Conservation (phyloP, 2,329 filamentous ascomycete species). For the Nigrospora sphaerica region DNA sequence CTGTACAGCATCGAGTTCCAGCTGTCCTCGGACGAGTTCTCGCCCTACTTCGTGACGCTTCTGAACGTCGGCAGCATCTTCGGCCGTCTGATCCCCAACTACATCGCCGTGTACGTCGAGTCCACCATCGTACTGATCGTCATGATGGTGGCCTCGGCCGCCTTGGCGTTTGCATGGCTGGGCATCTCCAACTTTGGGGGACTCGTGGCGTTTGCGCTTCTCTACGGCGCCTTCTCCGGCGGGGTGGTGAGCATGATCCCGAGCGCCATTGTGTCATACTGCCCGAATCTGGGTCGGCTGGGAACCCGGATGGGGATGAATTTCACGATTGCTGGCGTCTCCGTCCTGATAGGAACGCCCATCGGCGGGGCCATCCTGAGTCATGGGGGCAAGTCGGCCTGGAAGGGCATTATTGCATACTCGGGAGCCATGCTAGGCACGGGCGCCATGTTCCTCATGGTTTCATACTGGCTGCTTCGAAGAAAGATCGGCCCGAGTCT, state of each 20-base stretch:
- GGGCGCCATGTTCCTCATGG: constrained; percentile 12
- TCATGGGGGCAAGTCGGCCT: constrained; percentile 15
- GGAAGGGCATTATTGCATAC: constrained; percentile 25
- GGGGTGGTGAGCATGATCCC: constrained; percentile 25
- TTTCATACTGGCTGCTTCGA: constrained; percentile 12
- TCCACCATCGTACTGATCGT: constrained; percentile 27
- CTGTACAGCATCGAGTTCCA: constrained; percentile 14
- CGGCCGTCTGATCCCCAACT: constrained; percentile 28
- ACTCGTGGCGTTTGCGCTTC: constrained; percentile 6
- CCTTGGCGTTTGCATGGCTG: constrained; percentile 20
- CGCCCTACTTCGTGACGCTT: constrained; percentile 30
- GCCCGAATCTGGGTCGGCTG: constrained; percentile 14
- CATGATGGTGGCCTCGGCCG: constrained; percentile 21
- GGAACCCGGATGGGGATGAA: constrained; percentile 36
- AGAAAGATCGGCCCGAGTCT: not conserved
- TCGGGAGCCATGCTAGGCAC: constrained; percentile 19
- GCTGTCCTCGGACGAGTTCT: not conserved
- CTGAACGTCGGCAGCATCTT: constrained; percentile 30
- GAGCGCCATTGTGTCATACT: constrained; percentile 15
- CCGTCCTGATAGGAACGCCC: constrained; percentile 43
- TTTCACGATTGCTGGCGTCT: constrained; percentile 29
- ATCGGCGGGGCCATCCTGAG: constrained; percentile 41
- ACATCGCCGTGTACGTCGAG: constrained; percentile 26
- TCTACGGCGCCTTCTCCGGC: constrained; percentile 28
- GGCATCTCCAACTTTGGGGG: constrained; percentile 10